Base-by-base conservation (phyloP, 768 basidiomycete species). In the Xerocomellus chrysenteron region DNA sequence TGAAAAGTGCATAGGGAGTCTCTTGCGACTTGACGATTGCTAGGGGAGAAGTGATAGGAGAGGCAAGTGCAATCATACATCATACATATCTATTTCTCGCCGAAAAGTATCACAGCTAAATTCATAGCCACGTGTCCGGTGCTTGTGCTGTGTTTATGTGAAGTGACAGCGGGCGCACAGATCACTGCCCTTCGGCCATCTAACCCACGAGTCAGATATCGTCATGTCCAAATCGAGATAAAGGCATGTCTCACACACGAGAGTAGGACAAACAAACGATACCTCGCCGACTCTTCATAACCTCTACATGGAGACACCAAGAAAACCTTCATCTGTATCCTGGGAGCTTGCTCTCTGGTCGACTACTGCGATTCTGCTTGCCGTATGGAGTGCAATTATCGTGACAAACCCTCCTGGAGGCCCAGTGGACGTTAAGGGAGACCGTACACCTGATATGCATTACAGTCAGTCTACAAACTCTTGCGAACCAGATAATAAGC, bases 341-440 rank as follows among this genome's bases (percentile, higher is more conserved):
- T 44, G 55, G 56, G 66, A 67, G 48, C 63, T 68, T n/a, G 52
- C 47, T 45, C 57, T 66, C 44, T 66, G 66, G 65, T 68, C 65
- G 4, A 33, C 47, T 10, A 40, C 65, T 8, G 60, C 57, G 2
- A 28, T 62, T 39, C 39, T 66, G 21, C 57, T 66, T 50, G 63
- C 66, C 0, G 3, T 65, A 36, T 66, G 65, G 65, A 66, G 65
- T 8, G 32, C 60, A 33, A 47, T 11, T 9, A 49, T 68, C 39
- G 47, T 48, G 21, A 33, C 40, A 36, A 56, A 51, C 6, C 16
- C 26, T 17, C 28, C 42, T 6, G 37, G 6, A 36, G 37, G 9
- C 16, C 35, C 26, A 8, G 28, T n/a, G 5, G 28, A 33, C 13
- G 19, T n/a, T 19, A 24, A 41, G 21, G n/a, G 17, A 37, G 46